Evolutionary conservation across 257 asterid genomes (phyloP).

Genomic region (Solanum chiquidenum): DNA sequence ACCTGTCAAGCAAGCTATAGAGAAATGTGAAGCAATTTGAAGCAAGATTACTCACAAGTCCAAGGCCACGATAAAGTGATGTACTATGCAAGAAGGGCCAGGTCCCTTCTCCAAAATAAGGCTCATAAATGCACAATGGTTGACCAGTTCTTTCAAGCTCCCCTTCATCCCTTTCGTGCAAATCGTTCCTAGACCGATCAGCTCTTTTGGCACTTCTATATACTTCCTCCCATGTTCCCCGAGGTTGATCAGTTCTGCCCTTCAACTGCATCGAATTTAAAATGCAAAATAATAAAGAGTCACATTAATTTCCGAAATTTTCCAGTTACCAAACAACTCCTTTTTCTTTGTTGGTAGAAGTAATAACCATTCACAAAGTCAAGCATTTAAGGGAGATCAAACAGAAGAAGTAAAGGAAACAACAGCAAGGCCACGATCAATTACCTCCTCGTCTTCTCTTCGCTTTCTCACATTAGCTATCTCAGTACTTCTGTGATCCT

Average conservation of each 20-base stretch:
- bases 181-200: slow-evolving; percentile 49
- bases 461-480: slow-evolving; percentile 39
- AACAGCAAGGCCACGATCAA: background rate
- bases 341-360: background rate
- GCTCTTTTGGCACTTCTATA: slow-evolving; percentile 69
- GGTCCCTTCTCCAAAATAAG: slow-evolving; percentile 77
- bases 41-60: slow-evolving; percentile 45
- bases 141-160: slow-evolving; percentile 97
- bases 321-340: background rate
- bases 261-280: slow-evolving; percentile 52
- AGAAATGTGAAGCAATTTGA: background rate
- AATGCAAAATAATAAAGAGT: slow-evolving; percentile 1
- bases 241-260: slow-evolving; percentile 82
- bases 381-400: slow-evolving; percentile 1
- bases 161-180: slow-evolving; percentile 94
- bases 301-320: background rate
- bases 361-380: background rate
- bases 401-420: background rate
- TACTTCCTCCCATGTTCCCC: slow-evolving; percentile 90
- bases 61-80: slow-evolving; percentile 85
- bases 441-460: slow-evolving; percentile 88
- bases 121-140: slow-evolving; percentile 86
- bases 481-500: slow-evolving; percentile 60
- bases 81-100: slow-evolving; percentile 87
- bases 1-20: background rate